Evolutionary conservation across 345 rosid genomes (phyloP).

Genomic region (Sisymbrium altissimum): DNA sequence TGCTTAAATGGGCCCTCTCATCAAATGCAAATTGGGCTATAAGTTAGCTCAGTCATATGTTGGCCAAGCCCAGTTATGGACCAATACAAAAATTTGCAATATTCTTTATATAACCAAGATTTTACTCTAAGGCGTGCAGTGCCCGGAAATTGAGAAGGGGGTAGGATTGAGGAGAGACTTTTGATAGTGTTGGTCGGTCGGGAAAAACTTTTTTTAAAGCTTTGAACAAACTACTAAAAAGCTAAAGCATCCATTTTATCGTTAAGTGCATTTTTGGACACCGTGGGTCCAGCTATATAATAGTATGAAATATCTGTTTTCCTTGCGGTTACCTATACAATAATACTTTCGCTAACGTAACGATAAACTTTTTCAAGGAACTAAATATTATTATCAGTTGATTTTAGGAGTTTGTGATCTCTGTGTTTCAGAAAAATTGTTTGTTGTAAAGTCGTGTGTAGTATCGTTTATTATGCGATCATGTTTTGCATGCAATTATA

Average conservation of each 20-base stretch:
- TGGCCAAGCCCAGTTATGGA: not conserved
- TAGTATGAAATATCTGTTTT: not conserved
- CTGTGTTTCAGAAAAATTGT: not conserved
- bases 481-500: too few relatives aligned
- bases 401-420: not conserved
- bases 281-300: not conserved
- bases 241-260: constrained; percentile 5
- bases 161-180: constrained; percentile 9
- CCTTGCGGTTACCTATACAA: not conserved
- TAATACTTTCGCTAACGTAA: not conserved
- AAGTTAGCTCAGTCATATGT: not conserved
- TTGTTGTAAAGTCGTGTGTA: too few relatives aligned
- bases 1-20: not conserved
- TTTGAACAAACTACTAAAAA: not conserved
- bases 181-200: constrained; percentile 20
- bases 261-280: not conserved
- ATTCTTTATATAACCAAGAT: not conserved
- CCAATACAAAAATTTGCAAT: not conserved
- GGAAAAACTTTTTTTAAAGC: not conserved
- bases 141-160: not conserved
- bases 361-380: not conserved
- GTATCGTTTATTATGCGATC: too few relatives aligned
- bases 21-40: not conserved
- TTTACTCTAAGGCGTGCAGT: constrained; percentile 5
- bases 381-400: not conserved